phyloP scores from a whole-genome alignment of 208 protist genomes.

The Leishmania turanica region DNA sequence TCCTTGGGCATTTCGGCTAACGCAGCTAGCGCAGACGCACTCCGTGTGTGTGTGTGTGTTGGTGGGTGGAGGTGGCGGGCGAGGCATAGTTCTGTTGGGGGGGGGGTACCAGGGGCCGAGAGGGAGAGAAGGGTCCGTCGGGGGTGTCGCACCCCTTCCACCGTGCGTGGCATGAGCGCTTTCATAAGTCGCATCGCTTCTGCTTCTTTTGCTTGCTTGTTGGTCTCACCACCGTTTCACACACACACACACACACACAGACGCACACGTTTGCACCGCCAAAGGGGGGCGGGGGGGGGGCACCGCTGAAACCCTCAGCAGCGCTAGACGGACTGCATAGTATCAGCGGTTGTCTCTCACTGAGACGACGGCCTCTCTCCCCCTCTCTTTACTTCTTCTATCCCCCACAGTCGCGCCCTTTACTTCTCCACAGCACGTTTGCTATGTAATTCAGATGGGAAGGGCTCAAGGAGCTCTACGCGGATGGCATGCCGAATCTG shows the following conservation, averaged over 20 bases:
- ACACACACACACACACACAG: neutral
- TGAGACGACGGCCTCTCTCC: neutral
- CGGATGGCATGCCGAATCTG: conserved; percentile 44
- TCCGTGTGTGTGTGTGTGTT: neutral
- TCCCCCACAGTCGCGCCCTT: neutral
- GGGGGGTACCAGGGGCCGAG: neutral
- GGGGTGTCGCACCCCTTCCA: neutral
- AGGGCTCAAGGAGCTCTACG: conserved; percentile 46
- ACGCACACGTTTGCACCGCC: neutral
- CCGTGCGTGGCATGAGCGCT: neutral
- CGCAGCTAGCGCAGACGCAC: neutral
- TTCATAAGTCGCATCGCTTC: neutral
- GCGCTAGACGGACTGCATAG: neutral
- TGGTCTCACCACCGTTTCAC: neutral
- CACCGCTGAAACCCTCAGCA: neutral
- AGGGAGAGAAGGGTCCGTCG: neutral
- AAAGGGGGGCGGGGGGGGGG: neutral
- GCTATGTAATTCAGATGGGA: conserved; percentile 42
- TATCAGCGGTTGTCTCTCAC: neutral
- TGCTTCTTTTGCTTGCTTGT: neutral
- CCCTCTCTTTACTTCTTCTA: neutral
- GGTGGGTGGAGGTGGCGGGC: neutral
- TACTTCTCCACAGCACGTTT: neutral
- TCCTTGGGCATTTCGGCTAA: neutral
- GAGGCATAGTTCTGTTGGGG: neutral